phyloP scores from a whole-genome alignment of 148 eudicot genomes.

The Gaultheria prostrata region DNA sequence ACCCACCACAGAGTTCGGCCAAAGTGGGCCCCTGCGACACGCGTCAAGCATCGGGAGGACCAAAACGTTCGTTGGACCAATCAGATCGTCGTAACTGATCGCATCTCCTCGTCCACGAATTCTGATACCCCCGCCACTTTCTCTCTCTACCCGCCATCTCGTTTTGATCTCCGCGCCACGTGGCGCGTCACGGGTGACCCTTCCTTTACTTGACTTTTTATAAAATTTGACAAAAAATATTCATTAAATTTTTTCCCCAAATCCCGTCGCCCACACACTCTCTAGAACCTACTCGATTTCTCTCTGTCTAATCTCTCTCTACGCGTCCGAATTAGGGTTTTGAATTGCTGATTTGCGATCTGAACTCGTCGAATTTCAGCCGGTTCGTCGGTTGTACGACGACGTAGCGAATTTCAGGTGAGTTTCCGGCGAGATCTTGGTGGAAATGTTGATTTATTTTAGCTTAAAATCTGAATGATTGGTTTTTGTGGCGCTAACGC shows the following conservation, averaged over 20 bases:
- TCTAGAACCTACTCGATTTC: constrained; percentile 34
- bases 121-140: constrained; percentile 28
- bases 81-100: constrained; percentile 44
- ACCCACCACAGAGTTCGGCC: neutral
- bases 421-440: constrained; percentile 26
- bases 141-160: constrained; percentile 31
- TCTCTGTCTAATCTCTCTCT: neutral
- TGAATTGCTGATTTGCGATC: neutral
- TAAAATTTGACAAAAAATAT: constrained; percentile 21
- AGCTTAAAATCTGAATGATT: neutral
- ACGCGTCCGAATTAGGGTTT: constrained; percentile 39
- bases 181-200: constrained; percentile 30
- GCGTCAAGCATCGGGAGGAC: constrained; percentile 16
- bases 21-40: constrained; percentile 23
- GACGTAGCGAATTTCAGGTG: constrained; percentile 27
- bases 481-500: neutral
- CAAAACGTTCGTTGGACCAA: constrained; percentile 43
- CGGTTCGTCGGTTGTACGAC: constrained; percentile 12
- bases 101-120: constrained; percentile 68
- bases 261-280: constrained; percentile 5
- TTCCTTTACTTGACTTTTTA: neutral
- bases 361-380: neutral
- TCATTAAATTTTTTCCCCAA: constrained; percentile 8
- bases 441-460: constrained; percentile 8
- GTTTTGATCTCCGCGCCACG: constrained; percentile 61